A percentile compares a stretch with the other conserved stretches of the same genome.
Conservation (phyloP, 306 rosid species). For the Sophora flavescens region DNA sequence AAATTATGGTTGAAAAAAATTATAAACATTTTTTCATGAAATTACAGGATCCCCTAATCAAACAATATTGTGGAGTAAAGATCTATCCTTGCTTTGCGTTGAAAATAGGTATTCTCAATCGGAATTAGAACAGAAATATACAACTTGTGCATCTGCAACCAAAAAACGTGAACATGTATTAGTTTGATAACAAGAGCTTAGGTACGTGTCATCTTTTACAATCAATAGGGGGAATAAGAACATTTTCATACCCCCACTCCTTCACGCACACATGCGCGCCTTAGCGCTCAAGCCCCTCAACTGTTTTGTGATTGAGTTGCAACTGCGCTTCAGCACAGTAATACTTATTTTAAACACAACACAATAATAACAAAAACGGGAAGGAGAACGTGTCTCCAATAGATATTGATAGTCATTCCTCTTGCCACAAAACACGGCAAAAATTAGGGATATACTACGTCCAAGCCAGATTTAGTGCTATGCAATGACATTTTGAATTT, state of each 20-base stretch:
- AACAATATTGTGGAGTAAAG: slow-evolving; percentile 47
- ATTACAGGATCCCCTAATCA: slow-evolving; percentile 43
- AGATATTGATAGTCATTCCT: slow-evolving; percentile 13
- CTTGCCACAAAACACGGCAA: background rate
- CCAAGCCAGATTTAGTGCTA: slow-evolving; percentile 35
- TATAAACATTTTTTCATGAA: slow-evolving; percentile 46
- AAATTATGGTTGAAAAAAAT: slow-evolving; percentile 49
- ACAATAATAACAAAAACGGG: background rate
- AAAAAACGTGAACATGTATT: slow-evolving; percentile 29
- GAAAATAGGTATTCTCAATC: slow-evolving; percentile 55
- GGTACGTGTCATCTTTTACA: background rate
- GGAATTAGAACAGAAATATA: slow-evolving; percentile 52
- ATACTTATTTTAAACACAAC: background rate
- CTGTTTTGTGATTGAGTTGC: background rate
- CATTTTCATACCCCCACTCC: background rate
- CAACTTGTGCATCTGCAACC: slow-evolving; percentile 57
- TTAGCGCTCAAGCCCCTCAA: background rate
- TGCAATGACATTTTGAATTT: slow-evolving; percentile 23
- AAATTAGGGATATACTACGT: background rate
- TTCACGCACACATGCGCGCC: background rate
- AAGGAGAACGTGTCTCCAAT: background rate
- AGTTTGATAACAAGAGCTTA: slow-evolving; percentile 24
- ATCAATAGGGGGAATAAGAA: background rate
- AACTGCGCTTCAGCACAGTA: slow-evolving; percentile 1
- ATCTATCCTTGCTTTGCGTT: slow-evolving; percentile 51